phyloP scores from a whole-genome alignment of 1,284 basidiomycete species.

The Mixia osmundae region DNA sequence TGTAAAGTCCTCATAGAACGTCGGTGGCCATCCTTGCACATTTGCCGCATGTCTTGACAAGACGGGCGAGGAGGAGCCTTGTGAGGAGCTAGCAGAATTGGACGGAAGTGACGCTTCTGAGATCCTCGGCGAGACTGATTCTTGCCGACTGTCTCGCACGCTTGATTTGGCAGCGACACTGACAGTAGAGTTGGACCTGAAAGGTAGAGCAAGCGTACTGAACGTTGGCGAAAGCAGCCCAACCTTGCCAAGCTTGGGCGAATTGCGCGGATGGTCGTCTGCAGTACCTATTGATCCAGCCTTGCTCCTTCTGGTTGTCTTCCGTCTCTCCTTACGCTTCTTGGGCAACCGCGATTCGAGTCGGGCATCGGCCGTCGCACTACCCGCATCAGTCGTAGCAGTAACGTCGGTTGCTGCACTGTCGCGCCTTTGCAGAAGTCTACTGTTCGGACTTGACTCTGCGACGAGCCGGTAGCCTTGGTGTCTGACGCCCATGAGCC shows the following conservation, averaged over 20 bases:
- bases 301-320: background rate
- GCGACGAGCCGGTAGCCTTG: constrained; percentile 3
- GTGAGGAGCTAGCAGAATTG: too few relatives aligned
- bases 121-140: too few relatives aligned
- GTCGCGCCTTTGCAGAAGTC: background rate
- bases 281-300: background rate
- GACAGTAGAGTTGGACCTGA: too few relatives aligned
- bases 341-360: background rate
- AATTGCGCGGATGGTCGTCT: background rate
- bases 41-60: too few relatives aligned
- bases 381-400: background rate
- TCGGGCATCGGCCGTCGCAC: background rate
- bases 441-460: background rate
- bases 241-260: background rate
- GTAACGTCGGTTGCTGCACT: background rate
- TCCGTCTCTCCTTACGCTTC: too few relatives aligned
- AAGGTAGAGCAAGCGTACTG: too few relatives aligned
- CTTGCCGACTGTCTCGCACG: too few relatives aligned
- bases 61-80: background rate
- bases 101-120: too few relatives aligned
- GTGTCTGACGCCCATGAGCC: constrained; percentile 16
- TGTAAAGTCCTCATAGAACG: constrained; percentile 73
- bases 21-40: constrained; percentile 37
- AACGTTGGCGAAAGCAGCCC: background rate
- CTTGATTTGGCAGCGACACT: too few relatives aligned